Base-by-base conservation (phyloP, 768 basidiomycete genomes). In the Pholiota conissans region DNA sequence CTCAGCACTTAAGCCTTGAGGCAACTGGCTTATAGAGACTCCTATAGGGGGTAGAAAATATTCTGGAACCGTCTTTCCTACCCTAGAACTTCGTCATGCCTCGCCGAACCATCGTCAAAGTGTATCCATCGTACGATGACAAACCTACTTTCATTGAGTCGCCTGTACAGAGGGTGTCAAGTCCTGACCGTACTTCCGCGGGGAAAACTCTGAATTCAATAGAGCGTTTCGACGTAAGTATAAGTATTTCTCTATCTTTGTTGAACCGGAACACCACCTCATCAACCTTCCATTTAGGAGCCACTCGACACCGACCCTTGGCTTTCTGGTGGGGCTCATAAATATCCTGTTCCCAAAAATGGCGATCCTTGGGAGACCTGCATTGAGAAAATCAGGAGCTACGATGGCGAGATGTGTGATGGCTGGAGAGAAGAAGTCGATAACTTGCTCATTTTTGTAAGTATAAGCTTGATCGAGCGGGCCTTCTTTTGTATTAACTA, bases 401-500 rank as follows among this genome's bases (percentile, higher is more conserved):
- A 68, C 35, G 70, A 73, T 45, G 63, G 67, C 9, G 65, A 63
- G n/a, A 66, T 71, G 66, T 71, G 69, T 50, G 65, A 67, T 18
- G 66, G 61, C 5, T 73, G 71, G 71, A 65, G 63, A 35, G 68
- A 70, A 34, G 69, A 69, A 56, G 63, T 71, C 5, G 68, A 71
- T 49, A 70, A 71, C 32, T 56, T 71, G 18, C 57, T 71, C 20
- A 68, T 73, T 24, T 76, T 75, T 52, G 73, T 75, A 45, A 56
- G 69, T 58, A 27, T 16, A 52, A 42, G 37, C 37, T 40, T 10
- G 16, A 42, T 30, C 27, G 27, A 13, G 13, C 34, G 5, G 35
- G 8, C 29, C n/a, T 16, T 5, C 30, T 24, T 34, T 22, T 22
- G 48, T 10, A 11, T 35, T 39, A 30, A 27, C 22, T 35, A 24